Evolutionary conservation across 176 grass and related monocot species (phyloP).

Genomic region (Areca catechu): DNA sequence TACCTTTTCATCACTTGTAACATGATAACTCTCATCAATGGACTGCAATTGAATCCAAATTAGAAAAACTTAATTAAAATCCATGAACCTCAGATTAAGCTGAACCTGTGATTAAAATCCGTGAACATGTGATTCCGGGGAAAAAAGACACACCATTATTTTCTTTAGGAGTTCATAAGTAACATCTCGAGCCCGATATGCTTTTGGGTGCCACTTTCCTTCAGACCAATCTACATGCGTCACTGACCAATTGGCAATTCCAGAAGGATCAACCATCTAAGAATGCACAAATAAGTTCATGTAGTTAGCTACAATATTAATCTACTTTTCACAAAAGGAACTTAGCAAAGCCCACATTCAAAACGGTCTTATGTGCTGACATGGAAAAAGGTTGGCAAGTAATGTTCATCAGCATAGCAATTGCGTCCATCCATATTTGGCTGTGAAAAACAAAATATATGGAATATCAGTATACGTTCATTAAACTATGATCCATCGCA

Average conservation of each 20-base stretch:
- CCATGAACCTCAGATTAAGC: no score
- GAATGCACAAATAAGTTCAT: slow-evolving; percentile 17
- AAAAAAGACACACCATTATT: slow-evolving; percentile 57
- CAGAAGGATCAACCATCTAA: slow-evolving; percentile 90
- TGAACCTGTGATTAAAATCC: background rate
- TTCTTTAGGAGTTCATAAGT: slow-evolving; percentile 86
- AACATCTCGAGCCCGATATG: slow-evolving; percentile 67
- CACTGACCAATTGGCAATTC: slow-evolving; percentile 92
- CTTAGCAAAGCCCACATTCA: no score
- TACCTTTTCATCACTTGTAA: slow-evolving; percentile 91
- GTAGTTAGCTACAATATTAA: no score
- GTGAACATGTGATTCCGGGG: background rate
- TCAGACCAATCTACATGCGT: slow-evolving; percentile 99
- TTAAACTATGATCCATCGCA: no score
- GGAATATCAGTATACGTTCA: slow-evolving; percentile 5
- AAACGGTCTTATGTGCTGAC: slow-evolving; percentile 28
- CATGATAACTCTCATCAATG: slow-evolving; percentile 62
- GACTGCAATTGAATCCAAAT: slow-evolving; percentile 30
- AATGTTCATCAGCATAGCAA: slow-evolving; percentile 99
- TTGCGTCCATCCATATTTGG: slow-evolving; percentile 70
- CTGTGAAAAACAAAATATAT: slow-evolving; percentile 30
- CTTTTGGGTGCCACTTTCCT: slow-evolving; percentile 94
- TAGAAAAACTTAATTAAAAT: background rate
- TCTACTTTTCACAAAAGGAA: no score
- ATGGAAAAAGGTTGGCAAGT: slow-evolving; percentile 87